Base-by-base conservation (phyloP, 352 stramenopile species). In the Lagenidium giganteum region DNA sequence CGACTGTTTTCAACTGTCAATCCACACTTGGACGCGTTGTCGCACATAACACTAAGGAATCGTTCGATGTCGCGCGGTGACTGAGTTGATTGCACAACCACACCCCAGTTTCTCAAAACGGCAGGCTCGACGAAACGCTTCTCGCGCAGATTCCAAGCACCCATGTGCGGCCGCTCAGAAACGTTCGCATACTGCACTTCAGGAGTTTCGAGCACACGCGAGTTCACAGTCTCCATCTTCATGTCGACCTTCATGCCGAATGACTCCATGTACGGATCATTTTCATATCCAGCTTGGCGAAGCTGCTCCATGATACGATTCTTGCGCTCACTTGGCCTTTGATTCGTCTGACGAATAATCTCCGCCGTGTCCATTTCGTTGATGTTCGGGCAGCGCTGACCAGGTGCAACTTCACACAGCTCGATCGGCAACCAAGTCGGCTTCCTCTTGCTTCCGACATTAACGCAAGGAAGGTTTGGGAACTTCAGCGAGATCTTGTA, bases 331-430 rank as follows among this genome's bases (percentile, higher is more conserved):
- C 59, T 49, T 2, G 75, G 75, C 18, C 57, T 57, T 47, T 81
- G 57, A 33, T 64, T 72, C 6, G 75, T 88, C 36, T 83, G 67
- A n/a, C 34, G 25, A 38, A 95, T 93, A 29, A 95, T 92, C 47
- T 93, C 75, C 11, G 80, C 74, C 18, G 79, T 91, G 42, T 95
- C 73, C 18, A 75, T 49, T 2, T 93, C 81, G 23, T 84, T 87
- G 18, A 89, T 85, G 32, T 84, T 83, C 1, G 71, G 36, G 27
- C 82, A 86, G 18, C 69, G 66, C 51, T 95, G 82, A 11, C 81
- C 72, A 0, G 73, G 64, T 0, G 75, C 66, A 8, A 90, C 73
- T 33, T 83, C 57, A 30, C 83, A 95, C n/a, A 93, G 25, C 46
- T 95, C 83, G 13, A 95, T 79, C 9, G 83, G 83, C 23, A 93